Base-by-base conservation (phyloP, 2,329 filamentous ascomycete genomes). In the Rutstroemia sp. region DNA sequence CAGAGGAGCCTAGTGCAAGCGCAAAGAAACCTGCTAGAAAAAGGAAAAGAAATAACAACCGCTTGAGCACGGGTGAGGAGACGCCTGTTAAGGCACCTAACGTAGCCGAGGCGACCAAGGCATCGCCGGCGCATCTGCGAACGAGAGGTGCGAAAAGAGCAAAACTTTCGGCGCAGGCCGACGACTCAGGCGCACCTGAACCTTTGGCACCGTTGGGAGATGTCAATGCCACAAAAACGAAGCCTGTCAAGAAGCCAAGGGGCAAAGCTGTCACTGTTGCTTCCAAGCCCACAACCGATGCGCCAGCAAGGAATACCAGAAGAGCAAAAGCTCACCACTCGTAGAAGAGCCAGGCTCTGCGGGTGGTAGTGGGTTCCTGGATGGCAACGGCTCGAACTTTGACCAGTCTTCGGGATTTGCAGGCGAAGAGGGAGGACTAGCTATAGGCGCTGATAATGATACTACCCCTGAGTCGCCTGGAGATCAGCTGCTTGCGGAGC, bases 341-440 rank as follows among this genome's bases (percentile, higher is more conserved):
- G 64, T 69, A 69, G 59, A 60, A 61, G 57, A 16, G 14, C 48
- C 54, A 61, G 69, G 58, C 54, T 65, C 61, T 67, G 58, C 67
- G 68, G 65, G 68, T 70, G 69, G 65, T 68, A 56, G 59, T 61
- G 51, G 48, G 45, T 44, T 61, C 68, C 68, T 70, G 68, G 67
- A 63, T 60, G 55, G 49, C 52, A 47, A 34, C 42, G 48, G 27
- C 54, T 30, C 37, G 34, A 27, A 14, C 23, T 9, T 9, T 34
- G 51, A 49, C 12, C 25, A 39, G 16, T 17, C 38, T 49, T 17
- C 37, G 16, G 7, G 14, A 34, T 8, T 21, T 5, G 25, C 21
- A 30, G 19, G 9, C 49, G 17, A 37, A 19, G 30, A 14, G 16
- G 52, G 27, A 34, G 54, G 27, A 48, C 57, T 21, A 45, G 48